Evolutionary conservation across 2,329 filamentous ascomycete genomes (phyloP).

Genomic region (Arthroderma uncinatum): DNA sequence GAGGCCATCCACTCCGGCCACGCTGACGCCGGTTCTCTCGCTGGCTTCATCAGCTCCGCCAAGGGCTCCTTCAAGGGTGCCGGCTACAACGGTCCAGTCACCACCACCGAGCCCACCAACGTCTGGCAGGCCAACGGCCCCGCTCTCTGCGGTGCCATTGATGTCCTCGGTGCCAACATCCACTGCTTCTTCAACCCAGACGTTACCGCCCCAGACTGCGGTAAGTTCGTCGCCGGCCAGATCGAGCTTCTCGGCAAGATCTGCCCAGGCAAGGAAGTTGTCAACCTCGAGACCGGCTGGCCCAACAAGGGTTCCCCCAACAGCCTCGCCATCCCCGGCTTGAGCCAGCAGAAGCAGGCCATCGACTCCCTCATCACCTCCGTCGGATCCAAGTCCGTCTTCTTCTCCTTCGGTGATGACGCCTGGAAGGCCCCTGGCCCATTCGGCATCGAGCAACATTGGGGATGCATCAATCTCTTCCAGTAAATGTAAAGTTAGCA

Average conservation of each 20-base stretch:
- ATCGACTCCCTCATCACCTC: conserved; percentile 57
- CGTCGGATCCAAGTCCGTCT: conserved; percentile 57
- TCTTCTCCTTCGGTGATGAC: conserved; percentile 76
- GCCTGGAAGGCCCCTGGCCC: conserved; percentile 63
- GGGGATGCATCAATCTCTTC: conserved; percentile 54
- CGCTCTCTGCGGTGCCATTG: conserved; percentile 59
- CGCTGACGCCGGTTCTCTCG: conserved; percentile 54
- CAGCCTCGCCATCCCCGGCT: conserved; percentile 59
- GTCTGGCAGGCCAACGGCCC: conserved; percentile 55
- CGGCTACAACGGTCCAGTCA: conserved; percentile 64
- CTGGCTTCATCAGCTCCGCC: conserved; percentile 56
- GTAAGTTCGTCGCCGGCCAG: conserved; percentile 63
- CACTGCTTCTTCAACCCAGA: conserved; percentile 87
- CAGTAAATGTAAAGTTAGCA: neutral
- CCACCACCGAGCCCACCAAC: conserved; percentile 76
- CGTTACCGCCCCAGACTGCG: conserved; percentile 53
- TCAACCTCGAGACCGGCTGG: conserved; percentile 90
- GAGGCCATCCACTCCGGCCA: conserved; percentile 72
- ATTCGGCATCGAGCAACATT: conserved; percentile 68
- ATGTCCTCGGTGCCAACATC: conserved; percentile 74
- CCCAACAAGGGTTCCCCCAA: conserved; percentile 60
- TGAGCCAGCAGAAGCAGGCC: conserved; percentile 56
- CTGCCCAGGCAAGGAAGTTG: conserved; percentile 60
- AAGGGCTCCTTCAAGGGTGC: conserved; percentile 50
- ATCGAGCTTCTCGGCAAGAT: conserved; percentile 57